Conservation (phyloP, 352 stramenopile genomes). For the Globisporangium cederbergense region DNA sequence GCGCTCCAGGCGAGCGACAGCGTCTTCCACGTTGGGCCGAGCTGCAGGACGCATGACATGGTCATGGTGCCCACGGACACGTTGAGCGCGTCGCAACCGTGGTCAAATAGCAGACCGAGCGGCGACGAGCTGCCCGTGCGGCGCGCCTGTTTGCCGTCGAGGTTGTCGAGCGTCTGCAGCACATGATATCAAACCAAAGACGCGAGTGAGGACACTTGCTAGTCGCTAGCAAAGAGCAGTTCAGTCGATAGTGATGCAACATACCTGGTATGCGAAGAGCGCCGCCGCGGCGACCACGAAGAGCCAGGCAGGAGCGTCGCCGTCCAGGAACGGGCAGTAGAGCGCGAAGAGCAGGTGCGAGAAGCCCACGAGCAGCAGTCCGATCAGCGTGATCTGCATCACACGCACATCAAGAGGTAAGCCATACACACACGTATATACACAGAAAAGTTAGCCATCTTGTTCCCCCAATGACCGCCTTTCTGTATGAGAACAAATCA, state of each 20-base stretch:
- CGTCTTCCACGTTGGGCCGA: constrained; percentile 80
- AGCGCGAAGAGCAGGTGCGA: constrained; percentile 66
- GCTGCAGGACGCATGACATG: constrained; percentile 72
- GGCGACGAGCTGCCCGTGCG: constrained; percentile 79
- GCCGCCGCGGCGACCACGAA: constrained; percentile 54
- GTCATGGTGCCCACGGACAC: constrained; percentile 81
- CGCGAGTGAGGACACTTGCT: background rate
- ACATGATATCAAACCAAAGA: background rate
- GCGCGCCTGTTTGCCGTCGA: constrained; percentile 81
- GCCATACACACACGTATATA: background rate
- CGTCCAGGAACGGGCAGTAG: constrained; percentile 72
- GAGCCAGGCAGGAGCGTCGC: constrained; percentile 64
- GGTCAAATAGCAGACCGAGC: constrained; percentile 81
- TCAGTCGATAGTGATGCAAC: too few species aligned
- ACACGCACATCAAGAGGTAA: too few species aligned
- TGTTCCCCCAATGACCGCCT: background rate
- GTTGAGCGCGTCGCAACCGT: constrained; percentile 83
- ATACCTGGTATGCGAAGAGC: constrained; percentile 68
- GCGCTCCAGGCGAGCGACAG: constrained; percentile 67
- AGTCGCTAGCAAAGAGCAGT: too few species aligned
- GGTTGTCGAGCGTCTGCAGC: constrained; percentile 72
- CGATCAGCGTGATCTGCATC: constrained; percentile 67
- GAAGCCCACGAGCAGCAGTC: constrained; percentile 56
- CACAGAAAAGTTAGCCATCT: background rate
- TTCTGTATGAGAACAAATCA: background rate